phyloP scores from a whole-genome alignment of 306 rosid species.

The Sophora flavescens region DNA sequence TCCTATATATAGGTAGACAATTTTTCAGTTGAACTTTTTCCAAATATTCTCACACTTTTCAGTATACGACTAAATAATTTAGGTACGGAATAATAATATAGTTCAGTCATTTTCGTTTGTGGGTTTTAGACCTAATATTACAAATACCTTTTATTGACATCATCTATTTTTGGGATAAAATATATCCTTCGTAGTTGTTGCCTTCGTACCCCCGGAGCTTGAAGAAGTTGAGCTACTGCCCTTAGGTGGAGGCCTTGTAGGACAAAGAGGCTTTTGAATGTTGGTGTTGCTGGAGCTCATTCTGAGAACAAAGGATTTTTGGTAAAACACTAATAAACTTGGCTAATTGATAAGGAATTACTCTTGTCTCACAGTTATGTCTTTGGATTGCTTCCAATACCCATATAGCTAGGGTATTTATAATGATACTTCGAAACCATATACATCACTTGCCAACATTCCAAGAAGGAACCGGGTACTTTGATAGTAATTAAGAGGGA shows the following conservation, averaged over 20 bases:
- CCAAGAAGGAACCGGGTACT: constrained; percentile 22
- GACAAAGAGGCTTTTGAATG: constrained; percentile 2
- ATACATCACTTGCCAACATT: neutral
- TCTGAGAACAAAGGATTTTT: neutral
- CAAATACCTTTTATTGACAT: neutral
- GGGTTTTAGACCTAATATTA: neutral
- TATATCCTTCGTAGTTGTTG: constrained; percentile 13
- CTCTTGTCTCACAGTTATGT: constrained; percentile 4
- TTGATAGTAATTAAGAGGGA: neutral
- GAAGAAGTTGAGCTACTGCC: too few species aligned
- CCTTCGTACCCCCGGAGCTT: neutral
- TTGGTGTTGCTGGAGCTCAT: constrained; percentile 19
- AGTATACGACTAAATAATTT: too few species aligned
- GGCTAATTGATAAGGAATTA: neutral
- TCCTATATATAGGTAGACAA: too few species aligned
- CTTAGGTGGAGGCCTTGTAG: constrained; percentile 34
- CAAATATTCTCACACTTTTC: too few species aligned
- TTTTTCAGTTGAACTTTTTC: too few species aligned
- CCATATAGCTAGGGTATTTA: neutral
- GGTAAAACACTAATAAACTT: neutral
- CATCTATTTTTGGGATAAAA: constrained; percentile 31
- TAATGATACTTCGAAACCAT: neutral
- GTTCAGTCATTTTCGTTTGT: too few species aligned
- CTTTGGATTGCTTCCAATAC: too few species aligned
- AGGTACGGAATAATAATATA: too few species aligned